Conservation (phyloP, 129 eudicot genomes). For the Lonicera japonica region DNA sequence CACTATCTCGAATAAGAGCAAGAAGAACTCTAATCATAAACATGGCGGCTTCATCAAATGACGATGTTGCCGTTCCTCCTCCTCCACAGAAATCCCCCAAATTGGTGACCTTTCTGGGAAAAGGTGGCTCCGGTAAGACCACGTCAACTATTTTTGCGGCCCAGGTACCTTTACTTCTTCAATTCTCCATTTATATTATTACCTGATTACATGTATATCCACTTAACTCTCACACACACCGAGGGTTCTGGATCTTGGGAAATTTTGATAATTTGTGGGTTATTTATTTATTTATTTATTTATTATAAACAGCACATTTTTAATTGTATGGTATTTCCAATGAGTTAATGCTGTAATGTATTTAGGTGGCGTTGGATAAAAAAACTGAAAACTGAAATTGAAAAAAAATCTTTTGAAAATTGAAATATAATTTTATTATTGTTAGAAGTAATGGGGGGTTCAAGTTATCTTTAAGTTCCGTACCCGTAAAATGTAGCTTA, state of each 20-base stretch:
- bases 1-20: slow-evolving; percentile 8
- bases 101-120: slow-evolving; percentile 83
- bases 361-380: too few relatives aligned
- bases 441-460: too few relatives aligned
- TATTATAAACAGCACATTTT: too few relatives aligned
- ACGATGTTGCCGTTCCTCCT: not conserved
- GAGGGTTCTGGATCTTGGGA: not conserved
- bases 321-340: too few relatives aligned
- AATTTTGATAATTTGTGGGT: not conserved
- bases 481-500: too few relatives aligned
- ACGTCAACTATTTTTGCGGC: slow-evolving; percentile 90
- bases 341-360: too few relatives aligned
- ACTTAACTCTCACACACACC: not conserved
- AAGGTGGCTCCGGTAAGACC: slow-evolving; percentile 98
- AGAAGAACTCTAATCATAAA: slow-evolving; percentile 16
- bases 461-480: too few relatives aligned
- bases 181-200: too few relatives aligned
- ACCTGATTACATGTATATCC: not conserved
- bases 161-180: slow-evolving; percentile 44
- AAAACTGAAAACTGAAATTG: too few relatives aligned
- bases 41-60: slow-evolving; percentile 22
- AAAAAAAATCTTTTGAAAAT: too few relatives aligned
- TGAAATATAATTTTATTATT: too few relatives aligned
- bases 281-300: too few relatives aligned
- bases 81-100: slow-evolving; percentile 36